These are phyloP conservation scores for Albugo laibachii DNA, from an alignment of 352 stramenopile genomes.

Conservation along the genomic window DNA sequence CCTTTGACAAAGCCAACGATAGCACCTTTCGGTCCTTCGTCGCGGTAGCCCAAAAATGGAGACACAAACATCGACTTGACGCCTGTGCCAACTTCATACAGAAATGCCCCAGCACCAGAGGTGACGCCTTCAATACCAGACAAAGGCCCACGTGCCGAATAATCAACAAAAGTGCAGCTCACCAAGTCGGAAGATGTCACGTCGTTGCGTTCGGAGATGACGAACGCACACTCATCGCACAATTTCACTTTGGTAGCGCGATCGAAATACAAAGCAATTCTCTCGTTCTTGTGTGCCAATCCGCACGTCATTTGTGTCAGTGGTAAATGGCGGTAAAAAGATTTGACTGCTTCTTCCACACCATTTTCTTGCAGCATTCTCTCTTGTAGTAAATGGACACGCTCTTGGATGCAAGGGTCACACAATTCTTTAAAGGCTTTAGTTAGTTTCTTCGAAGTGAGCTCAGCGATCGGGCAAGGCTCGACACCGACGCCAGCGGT, in stretches of 20 bases:
- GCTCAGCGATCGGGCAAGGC: conserved; percentile 57
- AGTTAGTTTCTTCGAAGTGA: conserved; percentile 67
- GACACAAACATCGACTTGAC: conserved; percentile 47
- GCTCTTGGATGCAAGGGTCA: conserved; percentile 20
- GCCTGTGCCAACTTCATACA: conserved; percentile 36
- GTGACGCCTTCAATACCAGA: conserved; percentile 26
- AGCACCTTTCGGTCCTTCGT: conserved; percentile 35
- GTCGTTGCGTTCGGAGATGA: too few species aligned
- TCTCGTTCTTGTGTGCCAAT: conserved; percentile 11
- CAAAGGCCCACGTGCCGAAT: conserved; percentile 28
- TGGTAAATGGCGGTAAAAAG: conserved; percentile 76
- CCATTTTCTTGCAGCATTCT: conserved; percentile 75
- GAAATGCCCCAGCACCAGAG: conserved; percentile 29
- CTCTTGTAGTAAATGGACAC: conserved; percentile 24
- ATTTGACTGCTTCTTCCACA: conserved; percentile 50
- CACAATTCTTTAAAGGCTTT: conserved; percentile 57
- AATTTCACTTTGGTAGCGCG: conserved; percentile 26
- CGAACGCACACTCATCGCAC: conserved; percentile 19
- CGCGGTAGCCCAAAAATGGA: conserved; percentile 28
- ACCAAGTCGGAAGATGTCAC: too few species aligned
- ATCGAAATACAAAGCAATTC: conserved; percentile 33
- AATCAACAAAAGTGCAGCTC: conserved; percentile 16
- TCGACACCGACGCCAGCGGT: conserved; percentile 65
- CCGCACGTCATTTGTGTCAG: conserved; percentile 78
- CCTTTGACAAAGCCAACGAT: conserved; percentile 38